phyloP scores from a whole-genome alignment of 2,329 filamentous ascomycete genomes.

The Rhinocladiella similis region DNA sequence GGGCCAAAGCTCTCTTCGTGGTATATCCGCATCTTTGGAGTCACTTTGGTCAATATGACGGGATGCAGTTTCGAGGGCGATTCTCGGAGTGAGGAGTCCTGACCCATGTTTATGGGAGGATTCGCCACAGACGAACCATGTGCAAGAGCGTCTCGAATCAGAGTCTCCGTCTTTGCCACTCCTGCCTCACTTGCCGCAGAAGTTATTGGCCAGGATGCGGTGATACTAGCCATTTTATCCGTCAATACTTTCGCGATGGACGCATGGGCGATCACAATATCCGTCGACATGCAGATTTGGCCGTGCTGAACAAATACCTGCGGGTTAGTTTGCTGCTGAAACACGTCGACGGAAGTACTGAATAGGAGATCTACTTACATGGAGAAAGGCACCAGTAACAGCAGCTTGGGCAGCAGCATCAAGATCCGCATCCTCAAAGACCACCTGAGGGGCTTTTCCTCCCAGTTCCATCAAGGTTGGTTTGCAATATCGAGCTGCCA shows the following conservation, averaged over 20 bases:
- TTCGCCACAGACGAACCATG: slow-evolving; percentile 60
- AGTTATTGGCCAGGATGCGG: neutral
- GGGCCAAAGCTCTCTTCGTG: slow-evolving; percentile 52
- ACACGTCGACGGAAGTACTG: no score
- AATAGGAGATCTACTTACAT: slow-evolving; percentile 12
- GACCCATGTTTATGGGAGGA: neutral
- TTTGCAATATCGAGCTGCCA: slow-evolving; percentile 73
- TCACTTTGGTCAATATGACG: slow-evolving; percentile 60
- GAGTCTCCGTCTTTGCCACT: slow-evolving; percentile 44
- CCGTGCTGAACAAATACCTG: slow-evolving; percentile 12
- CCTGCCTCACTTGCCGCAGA: neutral
- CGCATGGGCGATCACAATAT: slow-evolving; percentile 4
- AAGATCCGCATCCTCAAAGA: slow-evolving; percentile 76
- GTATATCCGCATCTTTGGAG: slow-evolving; percentile 59
- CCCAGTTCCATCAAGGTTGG: slow-evolving; percentile 78
- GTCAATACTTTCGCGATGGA: neutral
- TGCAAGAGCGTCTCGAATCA: slow-evolving; percentile 56
- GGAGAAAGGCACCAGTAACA: slow-evolving; percentile 20
- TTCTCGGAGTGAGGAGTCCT: neutral
- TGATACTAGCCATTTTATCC: neutral
- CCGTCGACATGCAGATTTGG: slow-evolving; percentile 44
- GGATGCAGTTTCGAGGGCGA: slow-evolving; percentile 42
- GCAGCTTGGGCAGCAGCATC: slow-evolving; percentile 38
- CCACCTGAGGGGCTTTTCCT: slow-evolving; percentile 75
- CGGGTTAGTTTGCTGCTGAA: neutral